Base-by-base conservation (phyloP, 2,329 filamentous ascomycete species). In the Nectriaceae sp. region DNA sequence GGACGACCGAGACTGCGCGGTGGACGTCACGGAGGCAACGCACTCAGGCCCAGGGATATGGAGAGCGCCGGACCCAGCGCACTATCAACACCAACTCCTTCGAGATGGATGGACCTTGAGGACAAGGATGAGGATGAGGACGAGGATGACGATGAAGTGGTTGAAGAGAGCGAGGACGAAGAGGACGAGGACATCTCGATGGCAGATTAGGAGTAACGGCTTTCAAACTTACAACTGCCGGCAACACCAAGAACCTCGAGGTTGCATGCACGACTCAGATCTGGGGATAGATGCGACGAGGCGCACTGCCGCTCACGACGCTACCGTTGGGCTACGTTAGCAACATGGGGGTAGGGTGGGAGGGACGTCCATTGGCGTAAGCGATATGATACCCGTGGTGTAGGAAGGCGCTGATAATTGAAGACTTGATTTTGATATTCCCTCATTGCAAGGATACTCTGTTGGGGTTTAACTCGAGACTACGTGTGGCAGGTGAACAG, bases 21-120 rank as follows among this genome's bases (percentile, higher is more conserved):
- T n/a, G 50, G 55, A 24, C 48, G 53, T 33, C 52, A 54, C 38
- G 51, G 46, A 22, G 53, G 44, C n/a, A 38, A 26, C 21, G 38
- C 20, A 13, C 39, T 37, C 21, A 29, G 40, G 19, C 5, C 16
- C 40, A 56, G 54, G 53, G 53, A 40, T 48, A 35, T 41, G 11
- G 50, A 41, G 22, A 51, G 51, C 36, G 38, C 46, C 4, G 56
- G 55, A n/a, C 20, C 41, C 21, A 55, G 44, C 19, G 46, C 44
- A 15, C 38, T 70, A 31, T 71, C 70, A 5, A 68, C 58, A 11
- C 66, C 67, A 2, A 73, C 70, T 8, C 70, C 69, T 5, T 50
- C 44, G 4, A 60, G 54, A 21, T 73, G 70, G 70, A 59, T 63
- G 5, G 68, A 70, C 15, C 46, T 72, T 15, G 43, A 52, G 3